These are phyloP conservation scores for Eremomyces bilateralis DNA, from an alignment of 495 filamentous ascomycete genomes.

Conservation along the genomic window DNA sequence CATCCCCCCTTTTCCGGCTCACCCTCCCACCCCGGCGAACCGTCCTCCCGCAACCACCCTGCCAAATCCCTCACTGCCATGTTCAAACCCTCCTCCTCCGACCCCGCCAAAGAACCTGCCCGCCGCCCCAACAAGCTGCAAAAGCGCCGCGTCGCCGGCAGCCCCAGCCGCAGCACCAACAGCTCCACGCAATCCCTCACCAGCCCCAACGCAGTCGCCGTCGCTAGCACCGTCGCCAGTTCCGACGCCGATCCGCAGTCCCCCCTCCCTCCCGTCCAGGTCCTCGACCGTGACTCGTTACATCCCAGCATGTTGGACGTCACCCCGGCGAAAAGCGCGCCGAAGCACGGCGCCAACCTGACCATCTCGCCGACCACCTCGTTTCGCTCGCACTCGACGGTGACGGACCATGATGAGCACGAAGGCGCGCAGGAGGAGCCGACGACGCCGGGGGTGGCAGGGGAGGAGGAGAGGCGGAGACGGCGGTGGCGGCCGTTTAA, in stretches of 20 bases:
- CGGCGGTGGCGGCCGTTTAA: too few species aligned
- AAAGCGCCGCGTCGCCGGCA: conserved; percentile 8
- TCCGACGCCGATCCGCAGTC: too few species aligned
- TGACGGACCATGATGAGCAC: conserved; percentile 55
- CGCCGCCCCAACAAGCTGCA: conserved; percentile 14
- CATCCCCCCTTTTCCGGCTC: too few species aligned
- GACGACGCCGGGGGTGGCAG: too few species aligned
- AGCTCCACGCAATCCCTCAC: conserved; percentile 24
- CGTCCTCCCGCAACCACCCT: not conserved
- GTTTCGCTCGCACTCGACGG: conserved; percentile 38
- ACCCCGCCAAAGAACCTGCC: conserved; percentile 3
- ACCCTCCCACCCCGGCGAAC: not conserved
- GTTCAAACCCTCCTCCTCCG: not conserved
- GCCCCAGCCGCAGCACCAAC: conserved; percentile 11
- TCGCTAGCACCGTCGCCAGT: too few species aligned
- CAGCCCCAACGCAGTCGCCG: conserved; percentile 29
- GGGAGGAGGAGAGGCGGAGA: too few species aligned
- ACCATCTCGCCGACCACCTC: not conserved
- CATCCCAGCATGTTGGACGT: too few species aligned
- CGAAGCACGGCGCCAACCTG: too few species aligned
- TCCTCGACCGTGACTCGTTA: too few species aligned
- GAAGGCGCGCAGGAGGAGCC: too few species aligned
- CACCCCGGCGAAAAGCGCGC: too few species aligned
- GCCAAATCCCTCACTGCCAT: not conserved
- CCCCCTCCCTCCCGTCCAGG: too few species aligned